Base-by-base conservation (phyloP, 306 rosid species). In the Gastrolobium bilobum region DNA sequence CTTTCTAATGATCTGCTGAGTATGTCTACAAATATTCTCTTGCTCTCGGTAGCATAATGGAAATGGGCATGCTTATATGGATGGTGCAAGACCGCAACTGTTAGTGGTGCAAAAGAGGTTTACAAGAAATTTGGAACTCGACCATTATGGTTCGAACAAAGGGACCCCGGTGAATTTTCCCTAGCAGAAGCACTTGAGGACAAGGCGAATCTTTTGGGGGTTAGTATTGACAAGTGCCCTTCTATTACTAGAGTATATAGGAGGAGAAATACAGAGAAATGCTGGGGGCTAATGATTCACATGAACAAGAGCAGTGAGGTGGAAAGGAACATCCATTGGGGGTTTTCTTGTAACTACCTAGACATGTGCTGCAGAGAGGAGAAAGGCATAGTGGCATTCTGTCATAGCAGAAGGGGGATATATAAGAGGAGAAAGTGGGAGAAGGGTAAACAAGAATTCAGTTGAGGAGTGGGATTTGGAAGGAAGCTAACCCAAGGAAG, bases 1-100 rank as follows among this genome's bases (percentile, higher is more conserved):
- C 78, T 85, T 48, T 88, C 97, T 71, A 85, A 59, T 84, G 97
- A 91, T 80, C 80, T 89, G 77, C 63, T 78, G 81, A 85, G 77
- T 76, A 60, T 44, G 43, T 50, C 88, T 69, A 65, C 73, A 39
- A 71, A 74, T 44, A 76, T 53, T 75, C 80, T 75, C 83, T 80
- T 85, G 84, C 80, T 71, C 84, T 81, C n/a, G n/a, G n/a, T n/a
- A n/a, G n/a, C n/a, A n/a, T n/a, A n/a, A n/a, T n/a, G n/a, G n/a
- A n/a, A n/a, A n/a, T n/a, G n/a, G n/a, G n/a, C n/a, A n/a, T n/a
- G n/a, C n/a, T n/a, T n/a, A n/a, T n/a, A n/a, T n/a, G n/a, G n/a
- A n/a, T n/a, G n/a, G n/a, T n/a, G n/a, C n/a, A n/a, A n/a, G n/a
- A n/a, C n/a, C n/a, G n/a, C n/a, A n/a, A n/a, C n/a, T n/a, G n/a